Evolutionary conservation across 1,139 yeast genomes (phyloP).

Genomic region (Eremothecium coryli): DNA sequence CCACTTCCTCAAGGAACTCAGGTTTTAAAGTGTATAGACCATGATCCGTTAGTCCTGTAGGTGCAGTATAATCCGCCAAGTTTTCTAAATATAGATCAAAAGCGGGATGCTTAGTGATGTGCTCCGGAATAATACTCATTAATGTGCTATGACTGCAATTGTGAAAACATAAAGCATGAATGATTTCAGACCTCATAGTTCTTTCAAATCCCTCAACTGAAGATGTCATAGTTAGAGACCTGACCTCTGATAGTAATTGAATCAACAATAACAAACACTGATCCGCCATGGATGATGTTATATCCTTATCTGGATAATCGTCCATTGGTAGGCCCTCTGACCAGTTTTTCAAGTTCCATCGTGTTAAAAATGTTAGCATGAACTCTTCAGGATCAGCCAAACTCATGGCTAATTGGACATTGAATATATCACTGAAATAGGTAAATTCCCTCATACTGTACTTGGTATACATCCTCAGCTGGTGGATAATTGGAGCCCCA

Average conservation of each 20-base stretch:
- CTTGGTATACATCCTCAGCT: constrained; percentile 68
- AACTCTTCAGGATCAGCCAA: constrained; percentile 49
- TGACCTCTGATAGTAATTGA: constrained; percentile 59
- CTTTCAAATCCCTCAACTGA: constrained; percentile 44
- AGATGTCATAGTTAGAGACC: constrained; percentile 44
- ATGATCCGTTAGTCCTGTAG: constrained; percentile 52
- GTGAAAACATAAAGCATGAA: constrained; percentile 71
- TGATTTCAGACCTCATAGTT: constrained; percentile 57
- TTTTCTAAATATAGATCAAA: constrained; percentile 61
- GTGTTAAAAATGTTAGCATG: constrained; percentile 49
- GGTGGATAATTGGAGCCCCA: constrained; percentile 68
- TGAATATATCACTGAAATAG: constrained; percentile 62
- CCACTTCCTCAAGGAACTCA: constrained; percentile 45
- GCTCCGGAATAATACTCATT: constrained; percentile 64
- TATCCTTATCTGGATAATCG: constrained; percentile 35
- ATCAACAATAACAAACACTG: constrained; percentile 69
- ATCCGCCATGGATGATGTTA: constrained; percentile 58
- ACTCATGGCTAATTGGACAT: constrained; percentile 59
- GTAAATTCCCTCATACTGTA: constrained; percentile 83
- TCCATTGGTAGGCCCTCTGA: constrained; percentile 36
- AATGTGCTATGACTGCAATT: constrained; percentile 66
- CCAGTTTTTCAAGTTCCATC: constrained; percentile 59
- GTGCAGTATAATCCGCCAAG: constrained; percentile 54
- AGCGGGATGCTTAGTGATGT: constrained; percentile 56
- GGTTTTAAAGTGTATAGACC: constrained; percentile 65